A percentile compares a stretch with the other conserved stretches of the same genome.
Conservation (phyloP, 1,284 basidiomycete species). For the Vanrija sp. region DNA sequence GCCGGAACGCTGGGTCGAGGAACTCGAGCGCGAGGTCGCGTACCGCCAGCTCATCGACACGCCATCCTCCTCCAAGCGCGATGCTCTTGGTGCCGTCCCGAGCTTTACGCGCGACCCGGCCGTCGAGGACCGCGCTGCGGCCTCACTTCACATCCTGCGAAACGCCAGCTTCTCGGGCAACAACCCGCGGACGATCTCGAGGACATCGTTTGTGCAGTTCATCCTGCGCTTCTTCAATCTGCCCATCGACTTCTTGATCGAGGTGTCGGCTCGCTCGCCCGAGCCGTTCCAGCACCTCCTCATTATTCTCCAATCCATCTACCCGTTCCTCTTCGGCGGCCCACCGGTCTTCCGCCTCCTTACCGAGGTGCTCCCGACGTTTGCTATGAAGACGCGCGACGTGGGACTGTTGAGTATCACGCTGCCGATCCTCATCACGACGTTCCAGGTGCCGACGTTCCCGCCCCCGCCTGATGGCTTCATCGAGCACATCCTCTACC, state of each 20-base stretch:
- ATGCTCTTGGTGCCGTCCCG: constrained; percentile 27
- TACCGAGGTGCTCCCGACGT: constrained; percentile 24
- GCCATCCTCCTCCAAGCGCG: not conserved
- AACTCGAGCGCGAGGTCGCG: constrained; percentile 34
- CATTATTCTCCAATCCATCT: constrained; percentile 28
- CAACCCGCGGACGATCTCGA: constrained; percentile 32
- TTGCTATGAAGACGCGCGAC: constrained; percentile 38
- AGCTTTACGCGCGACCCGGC: constrained; percentile 29
- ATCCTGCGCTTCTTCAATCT: constrained; percentile 35
- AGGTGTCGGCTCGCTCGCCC: constrained; percentile 28
- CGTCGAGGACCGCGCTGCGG: constrained; percentile 29
- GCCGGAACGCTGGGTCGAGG: constrained; percentile 34
- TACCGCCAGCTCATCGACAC: constrained; percentile 1
- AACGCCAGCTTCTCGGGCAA: constrained; percentile 30
- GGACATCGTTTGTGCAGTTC: constrained; percentile 22
- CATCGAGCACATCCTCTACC: constrained; percentile 33
- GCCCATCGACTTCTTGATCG: constrained; percentile 30
- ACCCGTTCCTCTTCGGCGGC: constrained; percentile 18
- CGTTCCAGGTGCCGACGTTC: constrained; percentile 21
- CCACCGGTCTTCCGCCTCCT: constrained; percentile 13
- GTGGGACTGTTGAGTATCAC: constrained; percentile 27
- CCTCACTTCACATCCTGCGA: constrained; percentile 37
- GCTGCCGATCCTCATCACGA: constrained; percentile 33
- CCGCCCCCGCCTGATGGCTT: constrained; percentile 24
- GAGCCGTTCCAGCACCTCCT: constrained; percentile 39